Evolutionary conservation across 1,284 basidiomycete species (phyloP), one percentile per base, ranked within the genome.

Genomic region (Gomphus bonarii): DNA sequence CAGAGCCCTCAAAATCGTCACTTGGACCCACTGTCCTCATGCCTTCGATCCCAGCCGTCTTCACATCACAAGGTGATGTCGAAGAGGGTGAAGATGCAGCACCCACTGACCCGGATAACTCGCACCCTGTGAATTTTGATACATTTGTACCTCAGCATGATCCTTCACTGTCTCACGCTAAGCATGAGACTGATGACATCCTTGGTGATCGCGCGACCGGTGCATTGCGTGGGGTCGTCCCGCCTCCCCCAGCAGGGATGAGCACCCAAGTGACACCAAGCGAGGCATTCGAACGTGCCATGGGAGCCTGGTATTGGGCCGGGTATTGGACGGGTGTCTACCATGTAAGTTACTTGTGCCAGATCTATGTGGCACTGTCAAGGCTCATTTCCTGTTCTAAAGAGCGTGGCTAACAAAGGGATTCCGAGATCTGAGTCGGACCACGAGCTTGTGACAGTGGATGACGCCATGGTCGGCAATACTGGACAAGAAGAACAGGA

Each of bases 281-380:
- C 61, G 85, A 89, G 63, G 85, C 85, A 1, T 89, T 89, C 66
- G 72, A 75, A 38, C 80, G 82, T 55, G 87, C 87, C 2, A 63
- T 88, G 64, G 76, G 75, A 22, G 84, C 87, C 16, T 88, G 84
- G 80, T 90, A 90, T 66, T 89, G 88, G 87, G 75, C 76, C 35
- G 87, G 87, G 16, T 90, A 90, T 67, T 90, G 87, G 86, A 88
- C 85, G 2, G 87, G 87, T 1, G 75, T 88, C 51, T 89, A 89
- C 65, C 82, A 89, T 67, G 85, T 84, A 65, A 52, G 78, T 60
- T n/a, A 25, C 1, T 25, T 44, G 43, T 44, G 3, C 8, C 9
- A 22, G 6, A 9, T 20, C 22, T 25, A 18, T 10, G 10, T 10
- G 10, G 22, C 7, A 44, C 10, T 44, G 20, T 20, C 20, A 20